phyloP scores from a whole-genome alignment of 1,139 yeast species.

The Arxiozyma telluris region DNA sequence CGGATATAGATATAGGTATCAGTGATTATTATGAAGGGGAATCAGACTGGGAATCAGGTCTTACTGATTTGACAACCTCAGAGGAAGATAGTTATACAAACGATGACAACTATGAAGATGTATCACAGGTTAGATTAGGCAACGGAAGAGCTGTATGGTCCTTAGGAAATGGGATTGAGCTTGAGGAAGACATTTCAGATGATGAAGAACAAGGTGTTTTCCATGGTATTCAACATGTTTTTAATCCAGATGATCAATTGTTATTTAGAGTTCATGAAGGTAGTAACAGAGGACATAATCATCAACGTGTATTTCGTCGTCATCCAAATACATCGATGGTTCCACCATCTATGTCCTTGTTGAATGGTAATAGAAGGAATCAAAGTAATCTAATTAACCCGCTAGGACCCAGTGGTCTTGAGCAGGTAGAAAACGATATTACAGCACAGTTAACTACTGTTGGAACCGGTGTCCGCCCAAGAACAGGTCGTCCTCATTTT shows the following conservation, averaged over 20 bases:
- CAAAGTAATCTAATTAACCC: slow-evolving; percentile 28
- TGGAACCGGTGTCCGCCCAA: slow-evolving; percentile 21
- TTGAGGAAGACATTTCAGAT: slow-evolving; percentile 26
- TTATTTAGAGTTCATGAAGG: slow-evolving; percentile 23
- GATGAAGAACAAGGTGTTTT: slow-evolving; percentile 28
- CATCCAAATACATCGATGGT: slow-evolving; percentile 18
- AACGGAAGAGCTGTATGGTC: slow-evolving; percentile 19
- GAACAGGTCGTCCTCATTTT: slow-evolving; percentile 22
- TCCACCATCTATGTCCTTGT: slow-evolving; percentile 24
- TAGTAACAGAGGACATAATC: slow-evolving; percentile 13
- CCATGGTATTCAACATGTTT: slow-evolving; percentile 29
- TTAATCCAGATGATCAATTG: slow-evolving; percentile 23
- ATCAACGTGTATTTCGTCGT: slow-evolving; percentile 16
- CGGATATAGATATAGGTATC: slow-evolving; percentile 27
- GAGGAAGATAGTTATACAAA: slow-evolving; percentile 24
- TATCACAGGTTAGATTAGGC: slow-evolving; percentile 5
- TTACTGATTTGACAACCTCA: slow-evolving; percentile 27
- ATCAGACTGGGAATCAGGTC: slow-evolving; percentile 32
- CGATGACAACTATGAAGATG: slow-evolving; percentile 9
- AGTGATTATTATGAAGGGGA: slow-evolving; percentile 33
- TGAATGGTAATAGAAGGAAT: slow-evolving; percentile 22
- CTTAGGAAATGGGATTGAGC: slow-evolving; percentile 26
- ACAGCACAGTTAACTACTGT: slow-evolving; percentile 22
- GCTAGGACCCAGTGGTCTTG: slow-evolving; percentile 28
- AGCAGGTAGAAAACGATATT: slow-evolving; percentile 29